A percentile compares a stretch with the other conserved stretches of the same genome.
Conservation (phyloP, 2,329 filamentous ascomycete species). For the Cercospora citrullina region DNA sequence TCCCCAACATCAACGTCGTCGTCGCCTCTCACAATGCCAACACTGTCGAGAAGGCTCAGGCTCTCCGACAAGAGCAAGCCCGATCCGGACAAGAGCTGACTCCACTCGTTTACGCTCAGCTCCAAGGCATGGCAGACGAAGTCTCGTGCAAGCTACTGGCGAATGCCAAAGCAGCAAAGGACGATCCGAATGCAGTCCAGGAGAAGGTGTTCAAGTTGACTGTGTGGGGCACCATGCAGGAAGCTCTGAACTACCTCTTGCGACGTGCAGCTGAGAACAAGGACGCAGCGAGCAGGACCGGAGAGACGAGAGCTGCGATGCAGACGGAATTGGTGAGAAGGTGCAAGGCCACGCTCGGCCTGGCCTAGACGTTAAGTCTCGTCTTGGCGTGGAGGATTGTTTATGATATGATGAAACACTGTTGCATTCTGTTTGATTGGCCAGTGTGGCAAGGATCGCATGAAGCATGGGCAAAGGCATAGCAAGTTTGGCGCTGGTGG, state of each 20-base stretch:
- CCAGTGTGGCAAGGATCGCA: background rate
- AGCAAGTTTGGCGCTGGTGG: background rate
- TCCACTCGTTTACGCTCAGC: slow-evolving; percentile 68
- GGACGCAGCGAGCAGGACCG: slow-evolving; percentile 59
- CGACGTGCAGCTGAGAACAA: slow-evolving; percentile 61
- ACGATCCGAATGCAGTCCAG: slow-evolving; percentile 39
- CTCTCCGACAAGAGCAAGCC: slow-evolving; percentile 51
- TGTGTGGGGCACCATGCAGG: slow-evolving; percentile 59
- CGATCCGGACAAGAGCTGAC: slow-evolving; percentile 45
- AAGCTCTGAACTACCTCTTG: slow-evolving; percentile 77
- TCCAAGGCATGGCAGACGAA: slow-evolving; percentile 96
- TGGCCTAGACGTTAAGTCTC: slow-evolving; percentile 18
- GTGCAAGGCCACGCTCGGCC: slow-evolving; percentile 24
- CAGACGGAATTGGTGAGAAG: slow-evolving; percentile 46
- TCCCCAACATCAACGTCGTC: slow-evolving; percentile 59
- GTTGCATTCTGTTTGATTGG: background rate
- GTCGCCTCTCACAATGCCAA: slow-evolving; percentile 81
- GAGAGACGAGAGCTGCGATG: slow-evolving; percentile 55
- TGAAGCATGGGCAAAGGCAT: background rate
- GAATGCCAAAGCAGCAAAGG: slow-evolving; percentile 41
- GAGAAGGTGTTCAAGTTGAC: slow-evolving; percentile 57
- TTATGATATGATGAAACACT: background rate
- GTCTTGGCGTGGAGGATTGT: background rate
- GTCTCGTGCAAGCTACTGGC: slow-evolving; percentile 64
- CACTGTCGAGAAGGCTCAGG: slow-evolving; percentile 60